phyloP scores from a whole-genome alignment of 495 filamentous ascomycete genomes.

The Penicillium mononematosum region DNA sequence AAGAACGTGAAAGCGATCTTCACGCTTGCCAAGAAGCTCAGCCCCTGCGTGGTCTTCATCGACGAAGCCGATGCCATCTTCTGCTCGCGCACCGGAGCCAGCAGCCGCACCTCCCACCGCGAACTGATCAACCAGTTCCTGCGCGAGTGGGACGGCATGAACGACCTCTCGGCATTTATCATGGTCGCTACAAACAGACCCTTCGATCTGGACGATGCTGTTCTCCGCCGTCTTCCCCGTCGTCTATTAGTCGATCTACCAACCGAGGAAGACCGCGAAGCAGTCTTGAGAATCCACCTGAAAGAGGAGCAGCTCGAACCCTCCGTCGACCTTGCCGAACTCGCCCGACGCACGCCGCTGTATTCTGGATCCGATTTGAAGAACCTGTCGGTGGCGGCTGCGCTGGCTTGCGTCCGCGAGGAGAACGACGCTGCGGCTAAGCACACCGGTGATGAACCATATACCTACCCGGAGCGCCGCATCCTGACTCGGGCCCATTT shows the following conservation, averaged over 20 bases:
- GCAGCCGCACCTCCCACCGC: slow-evolving; percentile 64
- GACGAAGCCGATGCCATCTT: slow-evolving; percentile 96
- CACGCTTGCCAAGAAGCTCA: slow-evolving; percentile 82
- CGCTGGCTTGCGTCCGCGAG: slow-evolving; percentile 83
- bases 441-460: slow-evolving; percentile 49
- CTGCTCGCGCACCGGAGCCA: slow-evolving; percentile 61
- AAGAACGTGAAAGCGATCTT: slow-evolving; percentile 97
- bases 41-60: slow-evolving; percentile 94
- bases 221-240: slow-evolving; percentile 77
- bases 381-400: slow-evolving; percentile 87
- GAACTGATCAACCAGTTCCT: slow-evolving; percentile 98
- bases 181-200: slow-evolving; percentile 99
- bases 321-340: slow-evolving; percentile 63
- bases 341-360: slow-evolving; percentile 78
- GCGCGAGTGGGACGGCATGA: slow-evolving; percentile 97
- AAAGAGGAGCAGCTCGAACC: slow-evolving; percentile 69
- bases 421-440: slow-evolving; percentile 64
- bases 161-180: slow-evolving; percentile 82
- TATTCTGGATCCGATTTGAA: slow-evolving; percentile 97
- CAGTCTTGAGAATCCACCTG: slow-evolving; percentile 83
- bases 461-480: slow-evolving; percentile 65
- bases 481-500: slow-evolving; percentile 70
- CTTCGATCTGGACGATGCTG: slow-evolving; percentile 93
- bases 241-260: slow-evolving; percentile 87
- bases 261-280: slow-evolving; percentile 68